Evolutionary conservation across 169 alveolate species (phyloP).

Genomic region (Plasmodium knowlesi): DNA sequence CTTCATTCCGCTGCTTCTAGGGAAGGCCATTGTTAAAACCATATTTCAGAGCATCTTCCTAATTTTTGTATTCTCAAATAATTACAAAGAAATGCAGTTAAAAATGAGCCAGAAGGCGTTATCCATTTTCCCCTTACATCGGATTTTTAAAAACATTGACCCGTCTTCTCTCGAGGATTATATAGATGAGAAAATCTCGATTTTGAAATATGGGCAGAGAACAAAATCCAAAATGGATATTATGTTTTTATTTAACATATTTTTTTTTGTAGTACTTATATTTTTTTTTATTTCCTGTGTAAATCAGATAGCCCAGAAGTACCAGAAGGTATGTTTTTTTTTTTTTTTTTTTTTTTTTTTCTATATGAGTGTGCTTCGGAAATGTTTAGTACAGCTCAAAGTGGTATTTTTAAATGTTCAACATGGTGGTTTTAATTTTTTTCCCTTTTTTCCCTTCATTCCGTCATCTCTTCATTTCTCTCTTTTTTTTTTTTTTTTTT

Average conservation of each 20-base stretch:
- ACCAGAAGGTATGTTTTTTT: slow-evolving; percentile 48
- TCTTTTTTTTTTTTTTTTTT: neutral
- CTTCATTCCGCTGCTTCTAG: slow-evolving; percentile 92
- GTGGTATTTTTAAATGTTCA: neutral
- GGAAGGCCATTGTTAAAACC: slow-evolving; percentile 92
- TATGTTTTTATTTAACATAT: slow-evolving; percentile 74
- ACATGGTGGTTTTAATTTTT: neutral
- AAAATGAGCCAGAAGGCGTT: slow-evolving; percentile 21
- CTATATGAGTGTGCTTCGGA: neutral
- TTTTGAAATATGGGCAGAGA: slow-evolving; percentile 59
- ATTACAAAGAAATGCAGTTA: slow-evolving; percentile 55
- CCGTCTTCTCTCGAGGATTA: slow-evolving; percentile 29
- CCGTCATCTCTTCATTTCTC: too few species aligned
- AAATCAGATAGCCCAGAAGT: slow-evolving; percentile 73
- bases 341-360: too few species aligned
- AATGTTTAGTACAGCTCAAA: neutral
- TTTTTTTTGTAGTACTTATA: slow-evolving; percentile 64
- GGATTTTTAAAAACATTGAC: slow-evolving; percentile 21
- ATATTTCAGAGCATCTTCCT: slow-evolving; percentile 86
- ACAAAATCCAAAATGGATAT: slow-evolving; percentile 35
- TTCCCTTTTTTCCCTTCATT: neutral
- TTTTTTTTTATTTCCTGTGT: slow-evolving; percentile 71
- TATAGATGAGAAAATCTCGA: slow-evolving; percentile 49
- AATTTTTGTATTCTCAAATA: slow-evolving; percentile 85
- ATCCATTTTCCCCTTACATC: slow-evolving; percentile 39